Conservation (phyloP, 768 basidiomycete species). For the Austroboletus eburneus region DNA sequence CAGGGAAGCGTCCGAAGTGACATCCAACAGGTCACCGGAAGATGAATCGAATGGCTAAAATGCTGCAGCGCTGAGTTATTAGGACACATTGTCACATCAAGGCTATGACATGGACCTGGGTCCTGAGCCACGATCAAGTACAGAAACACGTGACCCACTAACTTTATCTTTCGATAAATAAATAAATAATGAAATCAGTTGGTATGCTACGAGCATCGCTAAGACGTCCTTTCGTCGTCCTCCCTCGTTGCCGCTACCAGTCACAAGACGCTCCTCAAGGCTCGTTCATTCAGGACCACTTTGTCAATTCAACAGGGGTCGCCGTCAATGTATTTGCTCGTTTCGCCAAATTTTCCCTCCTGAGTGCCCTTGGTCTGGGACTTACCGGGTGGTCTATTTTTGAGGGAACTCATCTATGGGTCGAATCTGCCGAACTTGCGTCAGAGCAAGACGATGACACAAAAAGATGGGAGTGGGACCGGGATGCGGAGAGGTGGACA, state of each 20-base stretch:
- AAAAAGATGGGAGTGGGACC: conserved; percentile 64
- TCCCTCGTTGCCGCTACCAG: conserved; percentile 11
- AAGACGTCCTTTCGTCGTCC: conserved; percentile 3
- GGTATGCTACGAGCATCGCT: conserved; percentile 9
- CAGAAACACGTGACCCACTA: too few relatives aligned
- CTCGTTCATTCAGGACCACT: conserved; percentile 31
- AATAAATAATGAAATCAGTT: too few relatives aligned
- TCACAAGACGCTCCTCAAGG: conserved; percentile 14
- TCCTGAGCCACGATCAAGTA: too few relatives aligned
- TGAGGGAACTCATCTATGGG: conserved; percentile 58
- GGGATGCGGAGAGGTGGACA: conserved; percentile 59
- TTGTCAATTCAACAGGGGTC: conserved; percentile 33
- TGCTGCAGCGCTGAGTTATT: too few relatives aligned
- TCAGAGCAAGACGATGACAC: conserved; percentile 48
- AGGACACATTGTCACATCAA: too few relatives aligned
- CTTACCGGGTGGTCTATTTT: conserved; percentile 45
- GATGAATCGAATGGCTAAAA: too few relatives aligned
- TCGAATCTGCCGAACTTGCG: conserved; percentile 52
- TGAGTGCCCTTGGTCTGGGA: conserved; percentile 42
- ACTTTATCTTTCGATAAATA: too few relatives aligned
- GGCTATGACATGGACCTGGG: too few relatives aligned
- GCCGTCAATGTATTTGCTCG: conserved; percentile 44
- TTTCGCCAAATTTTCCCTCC: conserved; percentile 46
- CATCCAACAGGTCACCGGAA: background rate
- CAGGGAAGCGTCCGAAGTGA: too few relatives aligned